These are phyloP conservation scores for Rutidosis leptorrhynchoides DNA, from an alignment of 129 eudicot species.

Conservation along the genomic window DNA sequence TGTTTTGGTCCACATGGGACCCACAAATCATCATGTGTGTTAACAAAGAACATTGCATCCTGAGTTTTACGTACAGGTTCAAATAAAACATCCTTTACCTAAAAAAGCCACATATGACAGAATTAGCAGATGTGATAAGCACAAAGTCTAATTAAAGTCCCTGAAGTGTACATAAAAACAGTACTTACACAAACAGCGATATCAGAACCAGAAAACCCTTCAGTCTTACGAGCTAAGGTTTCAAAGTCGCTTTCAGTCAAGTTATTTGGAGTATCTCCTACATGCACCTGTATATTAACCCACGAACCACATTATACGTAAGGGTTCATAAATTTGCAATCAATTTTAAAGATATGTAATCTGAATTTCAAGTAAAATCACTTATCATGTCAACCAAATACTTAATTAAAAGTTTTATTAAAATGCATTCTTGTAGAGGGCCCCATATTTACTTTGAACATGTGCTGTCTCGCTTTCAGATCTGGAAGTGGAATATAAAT, in stretches of 20 bases:
- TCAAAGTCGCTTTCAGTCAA: slow-evolving; percentile 93
- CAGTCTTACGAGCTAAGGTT: slow-evolving; percentile 72
- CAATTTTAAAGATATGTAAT: neutral
- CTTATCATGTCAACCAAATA: neutral
- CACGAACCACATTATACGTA: slow-evolving; percentile 9
- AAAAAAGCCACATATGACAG: slow-evolving; percentile 20
- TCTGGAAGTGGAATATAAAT: slow-evolving; percentile 99
- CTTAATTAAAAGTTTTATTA: neutral
- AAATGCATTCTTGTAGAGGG: slow-evolving; percentile 7
- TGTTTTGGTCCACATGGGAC: slow-evolving; percentile 98
- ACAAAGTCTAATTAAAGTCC: neutral
- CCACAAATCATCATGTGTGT: slow-evolving; percentile 68
- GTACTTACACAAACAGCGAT: slow-evolving; percentile 91
- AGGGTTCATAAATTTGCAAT: slow-evolving; percentile 5
- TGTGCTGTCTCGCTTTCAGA: slow-evolving; percentile 86
- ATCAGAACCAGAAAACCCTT: slow-evolving; percentile 99
- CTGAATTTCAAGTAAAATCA: neutral
- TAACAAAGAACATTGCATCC: slow-evolving; percentile 91
- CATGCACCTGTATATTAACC: slow-evolving; percentile 67
- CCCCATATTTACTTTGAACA: slow-evolving; percentile 65
- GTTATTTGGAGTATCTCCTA: slow-evolving; percentile 96
- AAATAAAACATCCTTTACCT: slow-evolving; percentile 97
- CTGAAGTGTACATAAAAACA: neutral
- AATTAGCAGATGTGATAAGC: neutral
- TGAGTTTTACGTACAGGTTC: slow-evolving; percentile 99